phyloP scores from a whole-genome alignment of 2,329 filamentous ascomycete species.

The Aspergillus chevalieri region DNA sequence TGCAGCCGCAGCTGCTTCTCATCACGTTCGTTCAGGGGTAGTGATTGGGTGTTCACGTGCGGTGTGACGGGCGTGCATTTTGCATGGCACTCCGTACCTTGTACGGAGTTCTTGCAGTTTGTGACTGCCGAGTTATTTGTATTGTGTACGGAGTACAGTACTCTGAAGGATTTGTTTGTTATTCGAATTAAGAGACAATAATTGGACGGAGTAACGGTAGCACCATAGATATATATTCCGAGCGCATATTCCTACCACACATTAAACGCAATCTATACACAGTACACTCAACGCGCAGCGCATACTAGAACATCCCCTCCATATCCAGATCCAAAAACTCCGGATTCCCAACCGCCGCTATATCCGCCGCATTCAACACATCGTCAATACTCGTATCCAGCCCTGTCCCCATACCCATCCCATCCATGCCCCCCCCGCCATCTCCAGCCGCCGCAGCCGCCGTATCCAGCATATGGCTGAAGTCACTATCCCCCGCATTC shows the following conservation, averaged over 20 bases:
- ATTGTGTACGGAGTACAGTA: no score
- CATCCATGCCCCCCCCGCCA: constrained; percentile 22
- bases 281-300: neutral
- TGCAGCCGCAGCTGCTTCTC: no score
- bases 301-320: constrained; percentile 37
- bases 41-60: no score
- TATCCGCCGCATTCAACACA: constrained; percentile 37
- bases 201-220: neutral
- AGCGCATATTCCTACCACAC: neutral
- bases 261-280: neutral
- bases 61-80: no score
- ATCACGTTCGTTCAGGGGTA: no score
- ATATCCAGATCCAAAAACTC: constrained; percentile 42
- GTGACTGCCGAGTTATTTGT: no score
- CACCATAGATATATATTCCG: neutral
- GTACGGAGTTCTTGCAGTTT: no score
- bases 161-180: no score
- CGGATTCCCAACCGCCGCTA: constrained; percentile 37
- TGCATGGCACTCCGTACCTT: no score
- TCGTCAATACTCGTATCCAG: constrained; percentile 39
- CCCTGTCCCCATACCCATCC: constrained; percentile 21
- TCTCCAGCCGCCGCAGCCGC: constrained; percentile 30
- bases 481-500: constrained; percentile 15
- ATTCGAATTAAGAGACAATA: no score
- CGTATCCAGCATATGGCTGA: constrained; percentile 36